Evolutionary conservation across 2,329 filamentous ascomycete species (phyloP), one percentile per base, ranked within the genome.

Genomic region (Exserohilum turcica): DNA sequence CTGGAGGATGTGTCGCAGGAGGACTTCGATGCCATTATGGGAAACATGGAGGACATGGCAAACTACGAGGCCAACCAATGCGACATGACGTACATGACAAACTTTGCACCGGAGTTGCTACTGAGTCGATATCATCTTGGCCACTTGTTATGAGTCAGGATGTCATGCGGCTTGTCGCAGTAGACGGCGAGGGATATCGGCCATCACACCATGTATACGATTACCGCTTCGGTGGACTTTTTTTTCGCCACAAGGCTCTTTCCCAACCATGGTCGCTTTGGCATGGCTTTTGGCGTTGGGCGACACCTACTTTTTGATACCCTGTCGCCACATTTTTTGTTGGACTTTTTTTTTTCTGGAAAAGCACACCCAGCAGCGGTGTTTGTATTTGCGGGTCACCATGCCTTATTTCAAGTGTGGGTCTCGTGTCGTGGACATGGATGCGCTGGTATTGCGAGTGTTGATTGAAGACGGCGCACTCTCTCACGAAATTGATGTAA

Each of bases 91-190:
- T 66, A 59, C 33, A 49, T 64, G 56, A 52, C 48, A 5, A 66
- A 64, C n/a, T 64, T 66, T 27, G 61, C 61, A 12, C 63, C 63
- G 21, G 55, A 56, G 2, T 21, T 66, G 39, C 21, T 66, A 16
- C 42, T 61, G 16, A 29, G n/a, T 42, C 35, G 46, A 8, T 48
- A 57, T 18, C 33, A 57, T 18, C 38, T 61, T 27, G 48, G 43
- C 27, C 54, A 57, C 16, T 16, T 54, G 9, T 15, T 36, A 16
- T 61, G 28, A 54, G 44, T 24, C 15, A 19, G 12, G 13, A 40
- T 43, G 37, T 38, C 33, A 36, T 40, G 9, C 18, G 36, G n/a
- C 16, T 5, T 43, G 7, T n/a, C 29, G 21, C 21, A 33, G 10
- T 21, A 15, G 6, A 6, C n/a, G 19, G 5, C 5, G 18, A 16